Conservation (phyloP, 1,139 yeast genomes). For the Taphrina deformans region DNA sequence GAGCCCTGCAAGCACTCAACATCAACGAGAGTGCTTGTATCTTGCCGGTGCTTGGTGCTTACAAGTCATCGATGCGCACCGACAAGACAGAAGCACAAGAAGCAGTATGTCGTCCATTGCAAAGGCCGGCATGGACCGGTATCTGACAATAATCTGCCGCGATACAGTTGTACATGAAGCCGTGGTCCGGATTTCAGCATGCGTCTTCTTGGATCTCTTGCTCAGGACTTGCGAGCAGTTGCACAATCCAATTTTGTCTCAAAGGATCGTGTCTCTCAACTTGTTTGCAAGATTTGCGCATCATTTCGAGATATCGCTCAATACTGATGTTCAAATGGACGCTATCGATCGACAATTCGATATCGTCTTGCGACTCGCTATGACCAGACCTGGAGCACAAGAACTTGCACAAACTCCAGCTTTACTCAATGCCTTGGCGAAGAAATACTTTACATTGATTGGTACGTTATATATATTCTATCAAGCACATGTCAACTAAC, state of each 20-base stretch:
- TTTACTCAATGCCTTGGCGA: not conserved
- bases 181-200: slow-evolving; percentile 5
- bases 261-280: slow-evolving; percentile 4
- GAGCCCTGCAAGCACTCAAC: slow-evolving; percentile 10
- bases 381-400: slow-evolving; percentile 15
- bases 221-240: not conserved
- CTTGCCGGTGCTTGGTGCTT: slow-evolving; percentile 5
- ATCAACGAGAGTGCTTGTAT: slow-evolving; percentile 14
- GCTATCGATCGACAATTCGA: slow-evolving; percentile 17
- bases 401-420: not conserved
- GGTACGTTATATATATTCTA: not conserved
- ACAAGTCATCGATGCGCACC: not conserved
- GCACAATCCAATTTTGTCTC: not conserved
- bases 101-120: not conserved
- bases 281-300: slow-evolving; percentile 1
- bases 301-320: slow-evolving; percentile 1
- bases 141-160: slow-evolving; percentile 10
- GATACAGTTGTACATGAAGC: not conserved
- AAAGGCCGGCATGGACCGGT: not conserved
- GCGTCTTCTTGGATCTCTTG: slow-evolving; percentile 12
- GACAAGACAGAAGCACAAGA: not conserved
- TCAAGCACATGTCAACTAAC: not conserved
- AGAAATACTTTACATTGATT: not conserved
- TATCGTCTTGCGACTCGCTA: slow-evolving; percentile 14
- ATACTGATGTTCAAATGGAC: not conserved